A percentile compares a stretch with the other conserved stretches of the same genome.
These are phyloP conservation scores for Trifolium dubium DNA, from an alignment of 306 rosid genomes.

Conservation along the genomic window DNA sequence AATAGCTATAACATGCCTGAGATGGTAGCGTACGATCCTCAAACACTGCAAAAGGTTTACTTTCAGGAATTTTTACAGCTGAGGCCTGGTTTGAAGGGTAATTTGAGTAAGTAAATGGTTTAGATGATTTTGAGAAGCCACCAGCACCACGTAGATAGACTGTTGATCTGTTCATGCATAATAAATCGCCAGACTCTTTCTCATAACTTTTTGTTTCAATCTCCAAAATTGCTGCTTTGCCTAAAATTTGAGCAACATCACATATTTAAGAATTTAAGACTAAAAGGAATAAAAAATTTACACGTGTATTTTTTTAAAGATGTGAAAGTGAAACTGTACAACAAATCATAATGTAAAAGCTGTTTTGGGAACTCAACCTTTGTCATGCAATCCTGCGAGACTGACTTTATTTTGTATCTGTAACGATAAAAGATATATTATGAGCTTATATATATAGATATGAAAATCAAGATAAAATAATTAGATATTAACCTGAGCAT, in stretches of 20 bases:
- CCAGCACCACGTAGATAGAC: constrained; percentile 91
- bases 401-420: constrained; percentile 70
- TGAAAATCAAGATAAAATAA: constrained; percentile 35
- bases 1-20: constrained; percentile 61
- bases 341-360: constrained; percentile 34
- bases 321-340: constrained; percentile 33
- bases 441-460: constrained; percentile 39
- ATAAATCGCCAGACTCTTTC: constrained; percentile 74
- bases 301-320: constrained; percentile 17
- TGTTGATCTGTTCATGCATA: constrained; percentile 90
- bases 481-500: constrained; percentile 2
- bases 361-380: constrained; percentile 62
- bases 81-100: constrained; percentile 62
- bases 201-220: constrained; percentile 86
- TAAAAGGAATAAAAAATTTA: neutral
- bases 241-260: constrained; percentile 51
- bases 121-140: constrained; percentile 90
- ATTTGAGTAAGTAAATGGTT: constrained; percentile 74
- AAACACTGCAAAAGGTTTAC: constrained; percentile 70
- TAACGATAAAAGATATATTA: constrained; percentile 39
- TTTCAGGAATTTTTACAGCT: constrained; percentile 66
- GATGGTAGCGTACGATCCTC: constrained; percentile 83
- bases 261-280: constrained; percentile 29
- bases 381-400: constrained; percentile 94
- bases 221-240: constrained; percentile 95